A percentile compares a stretch with the other conserved stretches of the same genome.
These are phyloP conservation scores for Cadophora gregata DNA, from an alignment of 2,329 filamentous ascomycete genomes.

Conservation along the genomic window DNA sequence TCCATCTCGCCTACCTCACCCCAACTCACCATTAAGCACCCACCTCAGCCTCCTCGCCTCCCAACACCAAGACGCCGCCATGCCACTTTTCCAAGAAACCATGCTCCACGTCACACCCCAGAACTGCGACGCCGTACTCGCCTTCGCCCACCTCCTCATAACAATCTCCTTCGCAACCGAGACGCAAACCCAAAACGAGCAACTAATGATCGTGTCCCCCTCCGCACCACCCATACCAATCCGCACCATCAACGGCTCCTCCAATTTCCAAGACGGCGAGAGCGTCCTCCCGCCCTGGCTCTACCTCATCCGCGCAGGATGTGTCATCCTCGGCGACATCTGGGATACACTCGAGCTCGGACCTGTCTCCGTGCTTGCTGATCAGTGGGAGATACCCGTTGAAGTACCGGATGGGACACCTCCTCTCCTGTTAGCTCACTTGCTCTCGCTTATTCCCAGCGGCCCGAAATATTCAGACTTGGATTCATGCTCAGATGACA, in stretches of 20 bases:
- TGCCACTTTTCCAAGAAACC: conserved; percentile 26
- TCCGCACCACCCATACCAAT: conserved; percentile 24
- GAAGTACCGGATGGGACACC: conserved; percentile 6
- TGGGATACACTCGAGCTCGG: conserved; percentile 27
- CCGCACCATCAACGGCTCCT: conserved; percentile 16
- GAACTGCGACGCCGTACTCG: conserved; percentile 30
- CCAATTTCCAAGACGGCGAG: conserved; percentile 5
- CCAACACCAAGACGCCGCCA: conserved; percentile 27
- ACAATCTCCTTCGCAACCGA: conserved; percentile 27
- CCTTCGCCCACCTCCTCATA: conserved; percentile 33
- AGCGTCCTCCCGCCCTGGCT: conserved; percentile 31
- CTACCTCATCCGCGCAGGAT: conserved; percentile 29
- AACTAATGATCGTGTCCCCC: conserved; percentile 30
- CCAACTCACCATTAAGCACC: neutral
- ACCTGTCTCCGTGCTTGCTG: conserved; percentile 22
- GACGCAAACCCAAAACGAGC: neutral
- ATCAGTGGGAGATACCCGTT: conserved; percentile 14
- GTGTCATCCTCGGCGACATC: conserved; percentile 27
- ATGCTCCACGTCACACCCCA: conserved; percentile 23
- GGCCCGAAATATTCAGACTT: neutral
- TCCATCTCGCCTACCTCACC: conserved; percentile 27
- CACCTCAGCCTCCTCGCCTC: conserved; percentile 18
- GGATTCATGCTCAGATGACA: no score
- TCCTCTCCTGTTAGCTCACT: neutral
- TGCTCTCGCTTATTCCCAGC: conserved; percentile 12